Conservation (phyloP, 2,329 filamentous ascomycete genomes). For the Colletotrichum sansevieriae region DNA sequence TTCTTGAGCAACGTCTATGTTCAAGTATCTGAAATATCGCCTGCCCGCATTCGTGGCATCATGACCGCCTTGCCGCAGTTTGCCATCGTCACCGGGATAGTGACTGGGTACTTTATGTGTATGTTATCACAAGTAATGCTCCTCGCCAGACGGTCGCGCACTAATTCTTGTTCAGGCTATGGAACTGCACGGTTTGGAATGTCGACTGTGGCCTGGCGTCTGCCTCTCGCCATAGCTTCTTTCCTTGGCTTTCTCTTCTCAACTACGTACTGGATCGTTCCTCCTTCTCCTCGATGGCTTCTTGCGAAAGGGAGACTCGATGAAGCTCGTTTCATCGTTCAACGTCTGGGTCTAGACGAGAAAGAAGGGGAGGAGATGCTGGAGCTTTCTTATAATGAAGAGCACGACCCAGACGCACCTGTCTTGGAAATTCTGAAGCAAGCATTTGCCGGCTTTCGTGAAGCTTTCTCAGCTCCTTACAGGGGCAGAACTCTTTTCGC, state of each 20-base stretch:
- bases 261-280: conserved; percentile 51
- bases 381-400: conserved; percentile 31
- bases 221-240: conserved; percentile 61
- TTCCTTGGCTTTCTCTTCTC: conserved; percentile 51
- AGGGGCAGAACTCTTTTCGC: conserved; percentile 63
- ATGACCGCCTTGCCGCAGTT: conserved; percentile 67
- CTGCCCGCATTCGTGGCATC: conserved; percentile 62
- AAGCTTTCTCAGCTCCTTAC: conserved; percentile 47
- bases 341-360: conserved; percentile 59
- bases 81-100: conserved; percentile 63
- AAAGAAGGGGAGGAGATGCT: conserved; percentile 57
- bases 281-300: conserved; percentile 70
- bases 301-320: conserved; percentile 56
- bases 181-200: conserved; percentile 59
- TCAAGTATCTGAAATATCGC: conserved; percentile 72
- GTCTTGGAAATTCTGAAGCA: conserved; percentile 47
- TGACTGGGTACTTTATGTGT: conserved; percentile 70
- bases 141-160: neutral
- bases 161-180: conserved; percentile 52
- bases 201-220: conserved; percentile 67
- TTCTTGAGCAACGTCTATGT: conserved; percentile 65
- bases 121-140: neutral
- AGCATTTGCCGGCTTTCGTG: conserved; percentile 48
- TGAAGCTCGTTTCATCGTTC: conserved; percentile 57
- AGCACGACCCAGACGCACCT: conserved; percentile 47